Evolutionary conservation across 257 asterid genomes (phyloP).

Genomic region (Verbascum thapsus): DNA sequence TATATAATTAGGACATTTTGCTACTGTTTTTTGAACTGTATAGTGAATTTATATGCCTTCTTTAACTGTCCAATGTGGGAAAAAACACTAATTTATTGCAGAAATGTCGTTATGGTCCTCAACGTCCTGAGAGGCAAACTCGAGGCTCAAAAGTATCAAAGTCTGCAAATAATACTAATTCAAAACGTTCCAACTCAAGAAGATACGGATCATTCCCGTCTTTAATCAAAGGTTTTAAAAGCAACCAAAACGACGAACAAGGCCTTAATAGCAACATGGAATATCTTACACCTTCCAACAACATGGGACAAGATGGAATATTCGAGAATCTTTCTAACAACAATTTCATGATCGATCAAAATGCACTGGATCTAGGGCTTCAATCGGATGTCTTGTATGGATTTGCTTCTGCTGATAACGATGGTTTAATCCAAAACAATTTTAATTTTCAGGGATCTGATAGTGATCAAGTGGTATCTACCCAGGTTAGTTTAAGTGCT

Average conservation of each 20-base stretch:
- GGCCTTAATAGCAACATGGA: background rate
- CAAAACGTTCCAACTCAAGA: conserved; percentile 1
- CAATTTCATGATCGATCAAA: conserved; percentile 2
- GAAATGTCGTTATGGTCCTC: conserved; percentile 40
- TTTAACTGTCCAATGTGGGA: too few relatives aligned
- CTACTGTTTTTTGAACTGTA: too few relatives aligned
- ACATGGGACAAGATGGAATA: conserved; percentile 1
- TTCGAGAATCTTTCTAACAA: conserved; percentile 14
- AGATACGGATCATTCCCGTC: conserved; percentile 27
- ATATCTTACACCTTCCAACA: background rate
- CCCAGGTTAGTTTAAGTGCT: conserved; percentile 20
- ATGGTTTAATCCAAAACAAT: conserved; percentile 1
- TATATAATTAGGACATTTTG: too few relatives aligned
- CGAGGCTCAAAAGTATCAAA: conserved; percentile 3
- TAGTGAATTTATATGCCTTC: background rate
- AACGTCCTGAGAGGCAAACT: conserved; percentile 16
- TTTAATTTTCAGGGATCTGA: background rate
- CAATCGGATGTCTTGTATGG: conserved; percentile 4
- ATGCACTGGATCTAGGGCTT: background rate
- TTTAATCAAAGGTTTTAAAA: background rate
- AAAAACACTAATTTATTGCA: background rate
- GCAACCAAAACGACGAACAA: background rate
- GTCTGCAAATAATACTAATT: background rate
- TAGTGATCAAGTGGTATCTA: background rate
- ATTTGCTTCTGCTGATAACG: background rate